These are phyloP conservation scores for Emergomyces africanus DNA, from an alignment of 2,329 filamentous ascomycete species.

Conservation along the genomic window DNA sequence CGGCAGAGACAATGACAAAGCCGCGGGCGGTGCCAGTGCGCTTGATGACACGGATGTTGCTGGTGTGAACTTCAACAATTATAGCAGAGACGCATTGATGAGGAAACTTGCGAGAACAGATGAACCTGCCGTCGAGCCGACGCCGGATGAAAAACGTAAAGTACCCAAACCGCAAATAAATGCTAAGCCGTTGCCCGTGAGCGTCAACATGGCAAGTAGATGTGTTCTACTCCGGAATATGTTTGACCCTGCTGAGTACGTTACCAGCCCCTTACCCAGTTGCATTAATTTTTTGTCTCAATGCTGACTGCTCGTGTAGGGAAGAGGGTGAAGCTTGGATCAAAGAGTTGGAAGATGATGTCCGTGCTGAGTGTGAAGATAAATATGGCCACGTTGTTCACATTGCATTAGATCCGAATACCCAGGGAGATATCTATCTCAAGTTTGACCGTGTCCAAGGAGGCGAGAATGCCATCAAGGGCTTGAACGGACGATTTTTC, in stretches of 20 bases:
- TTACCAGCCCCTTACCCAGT: slow-evolving; percentile 14
- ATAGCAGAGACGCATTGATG: slow-evolving; percentile 97
- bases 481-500: slow-evolving; percentile 93
- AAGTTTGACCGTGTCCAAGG: slow-evolving; percentile 95
- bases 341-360: slow-evolving; percentile 88
- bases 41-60: slow-evolving; percentile 95
- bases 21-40: slow-evolving; percentile 76
- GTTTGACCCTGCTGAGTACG: slow-evolving; percentile 86
- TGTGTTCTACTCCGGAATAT: slow-evolving; percentile 93
- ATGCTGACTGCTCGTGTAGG: slow-evolving; percentile 38
- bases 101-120: slow-evolving; percentile 94
- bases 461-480: slow-evolving; percentile 94
- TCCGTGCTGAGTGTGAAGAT: slow-evolving; percentile 79
- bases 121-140: slow-evolving; percentile 50
- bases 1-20: slow-evolving; percentile 78
- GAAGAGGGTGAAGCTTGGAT: slow-evolving; percentile 80
- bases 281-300: background rate
- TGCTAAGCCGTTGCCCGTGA: slow-evolving; percentile 64
- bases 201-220: slow-evolving; percentile 81
- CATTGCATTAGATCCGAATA: slow-evolving; percentile 88
- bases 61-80: slow-evolving; percentile 99
- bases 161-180: slow-evolving; percentile 68
- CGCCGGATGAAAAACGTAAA: slow-evolving; percentile 54
- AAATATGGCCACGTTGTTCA: slow-evolving; percentile 98
- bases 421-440: slow-evolving; percentile 91